Percentiles rank a stretch among this genome's conserved stretches.
These are phyloP conservation scores for Cenchrus fungigraminus DNA, from an alignment of 176 grass and related monocot genomes.

Conservation along the genomic window DNA sequence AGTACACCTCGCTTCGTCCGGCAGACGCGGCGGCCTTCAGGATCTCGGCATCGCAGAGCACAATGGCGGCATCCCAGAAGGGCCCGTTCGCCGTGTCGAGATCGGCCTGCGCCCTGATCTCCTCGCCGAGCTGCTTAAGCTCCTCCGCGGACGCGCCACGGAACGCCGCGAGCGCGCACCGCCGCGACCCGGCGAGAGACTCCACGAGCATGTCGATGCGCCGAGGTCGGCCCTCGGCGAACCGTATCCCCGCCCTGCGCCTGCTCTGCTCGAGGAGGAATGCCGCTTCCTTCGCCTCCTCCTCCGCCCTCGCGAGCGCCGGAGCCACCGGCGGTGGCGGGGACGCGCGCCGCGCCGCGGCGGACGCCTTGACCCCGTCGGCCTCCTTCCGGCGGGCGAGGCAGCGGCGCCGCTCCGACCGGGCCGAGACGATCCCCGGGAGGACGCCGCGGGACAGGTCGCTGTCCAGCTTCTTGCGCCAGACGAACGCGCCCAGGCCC, in stretches of 20 bases:
- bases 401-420: conserved; percentile 32
- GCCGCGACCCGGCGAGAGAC: conserved; percentile 25
- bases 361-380: not conserved
- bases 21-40: not conserved
- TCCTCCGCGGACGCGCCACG: conserved; percentile 17
- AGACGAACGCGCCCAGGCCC: conserved; percentile 48
- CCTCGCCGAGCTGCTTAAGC: conserved; percentile 28
- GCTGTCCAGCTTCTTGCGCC: conserved; percentile 47
- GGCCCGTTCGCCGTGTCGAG: conserved; percentile 28
- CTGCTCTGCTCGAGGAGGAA: conserved; percentile 55
- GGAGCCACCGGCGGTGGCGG: not conserved
- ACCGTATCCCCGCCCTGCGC: conserved; percentile 44
- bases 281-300: conserved; percentile 38
- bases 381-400: conserved; percentile 37
- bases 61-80: conserved; percentile 49
- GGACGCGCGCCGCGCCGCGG: not conserved
- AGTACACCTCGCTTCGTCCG: not conserved
- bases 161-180: conserved; percentile 37
- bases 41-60: conserved; percentile 35
- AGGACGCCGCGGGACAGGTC: conserved; percentile 46
- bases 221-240: conserved; percentile 37
- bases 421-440: conserved; percentile 15
- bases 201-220: conserved; percentile 50
- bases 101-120: not conserved
- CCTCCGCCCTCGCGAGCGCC: conserved; percentile 11